Evolutionary conservation across 192 early-diverging fungal species (phyloP).

Genomic region (Dissophora ornata): DNA sequence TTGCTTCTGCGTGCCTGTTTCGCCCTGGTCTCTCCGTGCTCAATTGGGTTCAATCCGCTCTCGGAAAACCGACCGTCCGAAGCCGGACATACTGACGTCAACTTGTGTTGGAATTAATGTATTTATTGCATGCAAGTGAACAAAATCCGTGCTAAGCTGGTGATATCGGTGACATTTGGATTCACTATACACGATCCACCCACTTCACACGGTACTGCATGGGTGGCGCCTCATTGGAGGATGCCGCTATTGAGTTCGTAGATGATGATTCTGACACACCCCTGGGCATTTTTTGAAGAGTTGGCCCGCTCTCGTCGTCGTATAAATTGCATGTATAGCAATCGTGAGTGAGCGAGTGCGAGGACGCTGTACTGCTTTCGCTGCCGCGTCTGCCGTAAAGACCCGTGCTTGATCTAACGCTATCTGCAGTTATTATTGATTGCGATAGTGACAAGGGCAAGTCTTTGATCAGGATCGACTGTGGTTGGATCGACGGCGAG

Average conservation of each 20-base stretch:
- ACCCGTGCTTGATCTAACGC: neutral
- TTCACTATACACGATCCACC: conserved; percentile 23
- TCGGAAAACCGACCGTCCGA: no score
- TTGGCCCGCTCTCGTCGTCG: neutral
- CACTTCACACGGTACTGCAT: conserved; percentile 21
- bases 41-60: no score
- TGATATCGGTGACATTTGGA: neutral
- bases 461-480: conserved; percentile 45
- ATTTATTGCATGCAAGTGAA: no score
- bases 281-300: neutral
- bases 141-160: no score
- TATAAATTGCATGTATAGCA: conserved; percentile 5
- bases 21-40: no score
- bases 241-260: neutral
- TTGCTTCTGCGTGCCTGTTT: no score
- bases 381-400: conserved; percentile 25
- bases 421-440: neutral
- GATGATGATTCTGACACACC: conserved; percentile 3
- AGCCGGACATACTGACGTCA: no score
- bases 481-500: conserved; percentile 23
- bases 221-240: neutral
- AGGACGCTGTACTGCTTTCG: conserved; percentile 13
- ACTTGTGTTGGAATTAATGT: no score
- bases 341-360: conserved; percentile 12
- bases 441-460: neutral